Conservation (phyloP, 768 basidiomycete species). For the Multifurca ochricompacta region DNA sequence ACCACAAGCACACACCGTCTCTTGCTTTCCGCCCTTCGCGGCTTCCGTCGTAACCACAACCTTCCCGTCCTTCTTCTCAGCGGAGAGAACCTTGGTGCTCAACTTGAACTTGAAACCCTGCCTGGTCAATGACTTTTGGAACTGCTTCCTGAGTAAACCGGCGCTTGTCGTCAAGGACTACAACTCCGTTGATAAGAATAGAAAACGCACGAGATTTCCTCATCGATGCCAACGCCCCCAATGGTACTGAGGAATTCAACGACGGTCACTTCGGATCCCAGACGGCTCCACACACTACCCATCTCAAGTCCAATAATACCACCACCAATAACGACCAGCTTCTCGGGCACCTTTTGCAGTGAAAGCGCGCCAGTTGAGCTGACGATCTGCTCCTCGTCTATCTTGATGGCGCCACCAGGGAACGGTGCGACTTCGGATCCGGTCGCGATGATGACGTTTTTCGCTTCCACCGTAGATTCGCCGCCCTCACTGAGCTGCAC, state of each 20-base stretch:
- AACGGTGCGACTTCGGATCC: conserved; percentile 96
- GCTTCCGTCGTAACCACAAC: conserved; percentile 81
- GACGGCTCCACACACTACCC: conserved; percentile 95
- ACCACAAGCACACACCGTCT: conserved; percentile 45
- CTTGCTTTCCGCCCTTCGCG: conserved; percentile 90
- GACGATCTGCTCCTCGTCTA: conserved; percentile 96
- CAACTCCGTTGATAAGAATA: background rate
- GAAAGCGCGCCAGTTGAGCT: conserved; percentile 90
- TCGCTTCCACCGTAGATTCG: conserved; percentile 76
- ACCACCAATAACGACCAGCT: conserved; percentile 96
- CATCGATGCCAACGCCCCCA: conserved; percentile 92
- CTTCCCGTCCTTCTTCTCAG: conserved; percentile 84
- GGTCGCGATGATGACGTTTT: conserved; percentile 95
- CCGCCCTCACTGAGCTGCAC: conserved; percentile 81
- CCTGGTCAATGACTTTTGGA: conserved; percentile 85
- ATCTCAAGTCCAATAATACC: conserved; percentile 97
- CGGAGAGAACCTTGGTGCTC: conserved; percentile 87
- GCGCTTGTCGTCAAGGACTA: conserved; percentile 19
- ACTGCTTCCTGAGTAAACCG: conserved; percentile 58
- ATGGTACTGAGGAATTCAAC: conserved; percentile 92
- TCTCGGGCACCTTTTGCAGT: conserved; percentile 84
- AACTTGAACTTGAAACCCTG: conserved; percentile 98
- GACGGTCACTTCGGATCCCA: conserved; percentile 93
- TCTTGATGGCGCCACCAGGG: conserved; percentile 84
- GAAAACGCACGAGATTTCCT: conserved; percentile 75